A percentile compares a stretch with the other conserved stretches of the same genome.
These are phyloP conservation scores for Pythium sukuiense DNA, from an alignment of 352 stramenopile genomes.

Conservation along the genomic window DNA sequence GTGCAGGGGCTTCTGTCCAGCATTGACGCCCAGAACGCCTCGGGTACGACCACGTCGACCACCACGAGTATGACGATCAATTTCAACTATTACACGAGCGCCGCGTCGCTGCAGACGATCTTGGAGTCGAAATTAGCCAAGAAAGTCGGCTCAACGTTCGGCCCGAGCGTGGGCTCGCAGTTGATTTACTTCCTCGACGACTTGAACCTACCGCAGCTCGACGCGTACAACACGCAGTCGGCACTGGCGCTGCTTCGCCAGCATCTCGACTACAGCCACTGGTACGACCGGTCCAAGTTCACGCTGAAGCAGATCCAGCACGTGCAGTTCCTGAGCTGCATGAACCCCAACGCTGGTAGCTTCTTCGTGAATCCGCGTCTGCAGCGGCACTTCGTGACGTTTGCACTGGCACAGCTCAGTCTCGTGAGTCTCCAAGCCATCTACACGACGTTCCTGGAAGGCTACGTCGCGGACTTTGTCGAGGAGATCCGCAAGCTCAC, in stretches of 20 bases:
- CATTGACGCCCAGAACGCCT: constrained; percentile 37
- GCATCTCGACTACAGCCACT: constrained; percentile 94
- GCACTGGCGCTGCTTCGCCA: constrained; percentile 93
- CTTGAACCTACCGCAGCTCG: constrained; percentile 93
- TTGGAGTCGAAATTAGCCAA: constrained; percentile 91
- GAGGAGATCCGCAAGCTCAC: constrained; percentile 91
- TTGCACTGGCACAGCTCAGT: constrained; percentile 90
- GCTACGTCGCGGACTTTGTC: constrained; percentile 92
- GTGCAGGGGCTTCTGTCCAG: constrained; percentile 82
- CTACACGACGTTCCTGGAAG: constrained; percentile 95
- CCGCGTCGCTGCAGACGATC: constrained; percentile 66
- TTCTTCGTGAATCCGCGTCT: constrained; percentile 93
- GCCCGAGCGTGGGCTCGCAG: constrained; percentile 72
- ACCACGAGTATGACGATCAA: constrained; percentile 73
- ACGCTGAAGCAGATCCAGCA: constrained; percentile 92
- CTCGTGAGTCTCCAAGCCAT: constrained; percentile 90
- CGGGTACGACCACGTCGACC: constrained; percentile 32
- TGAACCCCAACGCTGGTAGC: constrained; percentile 94
- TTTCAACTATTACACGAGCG: constrained; percentile 87
- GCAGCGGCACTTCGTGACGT: constrained; percentile 95
- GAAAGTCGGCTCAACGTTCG: constrained; percentile 84
- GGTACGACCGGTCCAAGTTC: constrained; percentile 94
- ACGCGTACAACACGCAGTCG: constrained; percentile 94
- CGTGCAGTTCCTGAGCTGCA: constrained; percentile 94
- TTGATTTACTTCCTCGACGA: constrained; percentile 97